These are phyloP conservation scores for Aspergillus brunneoviolaceus DNA, from an alignment of 2,329 filamentous ascomycete species.

Conservation along the genomic window DNA sequence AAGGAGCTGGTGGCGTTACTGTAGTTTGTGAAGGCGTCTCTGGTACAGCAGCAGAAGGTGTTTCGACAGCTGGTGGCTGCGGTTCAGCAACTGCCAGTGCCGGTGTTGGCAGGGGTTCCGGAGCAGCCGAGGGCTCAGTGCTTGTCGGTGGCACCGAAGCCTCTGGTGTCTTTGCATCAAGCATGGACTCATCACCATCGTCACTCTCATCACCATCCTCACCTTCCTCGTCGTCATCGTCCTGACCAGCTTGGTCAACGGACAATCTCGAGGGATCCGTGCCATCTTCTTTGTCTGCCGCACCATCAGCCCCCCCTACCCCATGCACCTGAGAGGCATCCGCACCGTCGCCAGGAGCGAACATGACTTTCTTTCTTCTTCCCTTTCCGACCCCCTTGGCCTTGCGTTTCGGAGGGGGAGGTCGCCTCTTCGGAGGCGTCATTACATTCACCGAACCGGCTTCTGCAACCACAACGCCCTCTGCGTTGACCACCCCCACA, in stretches of 20 bases:
- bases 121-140: slow-evolving; percentile 20
- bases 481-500: slow-evolving; percentile 59
- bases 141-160: slow-evolving; percentile 32
- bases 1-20: not conserved
- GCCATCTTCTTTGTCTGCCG: slow-evolving; percentile 37
- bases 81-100: slow-evolving; percentile 15
- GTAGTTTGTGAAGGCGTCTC: slow-evolving; percentile 9
- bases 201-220: slow-evolving; percentile 47
- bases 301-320: slow-evolving; percentile 40
- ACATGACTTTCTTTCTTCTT: slow-evolving; percentile 69
- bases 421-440: slow-evolving; percentile 60
- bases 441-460: slow-evolving; percentile 44
- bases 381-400: slow-evolving; percentile 75
- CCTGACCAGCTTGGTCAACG: slow-evolving; percentile 46
- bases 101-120: slow-evolving; percentile 9
- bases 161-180: slow-evolving; percentile 47
- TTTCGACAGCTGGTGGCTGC: slow-evolving; percentile 6
- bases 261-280: slow-evolving; percentile 45
- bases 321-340: slow-evolving; percentile 37
- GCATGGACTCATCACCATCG: slow-evolving; percentile 53
- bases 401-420: slow-evolving; percentile 78
- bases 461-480: slow-evolving; percentile 58
- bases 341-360: slow-evolving; percentile 47
- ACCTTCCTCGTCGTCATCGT: slow-evolving; percentile 49
- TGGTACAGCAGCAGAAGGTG: not conserved